Base-by-base conservation (phyloP, 352 stramenopile genomes). In the Phytophthora hybrid region DNA sequence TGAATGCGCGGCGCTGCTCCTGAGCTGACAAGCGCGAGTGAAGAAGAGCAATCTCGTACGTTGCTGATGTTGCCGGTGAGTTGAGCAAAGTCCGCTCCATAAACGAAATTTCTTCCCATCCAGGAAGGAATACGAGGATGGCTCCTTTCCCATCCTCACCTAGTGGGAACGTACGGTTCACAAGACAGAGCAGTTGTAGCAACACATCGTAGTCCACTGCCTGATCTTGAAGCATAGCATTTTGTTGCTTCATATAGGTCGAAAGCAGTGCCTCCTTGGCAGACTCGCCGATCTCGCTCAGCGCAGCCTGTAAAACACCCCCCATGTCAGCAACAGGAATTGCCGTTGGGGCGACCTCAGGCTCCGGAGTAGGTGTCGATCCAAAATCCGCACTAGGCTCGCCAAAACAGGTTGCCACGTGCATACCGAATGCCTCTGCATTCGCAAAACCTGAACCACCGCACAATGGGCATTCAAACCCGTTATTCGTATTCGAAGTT, bases 341-440 rank as follows among this genome's bases (percentile, higher is more conserved):
- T 26, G 60, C 21, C 31, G 56, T 37, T 62, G 69, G 18, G 9
- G 47, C 26, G 19, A 64, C 14, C n/a, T 74, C 63, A 21, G 57
- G 64, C 58, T 78, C 57, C 4, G 61, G 52, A 13, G 41, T 53
- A 46, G 47, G 14, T 39, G 51, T 1, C 21, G 41, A 49, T 49
- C 52, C 41, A 52, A 74, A 73, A 29, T 76, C 59, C 19, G 54
- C 67, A 61, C 59, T 68, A 9, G 59, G 72, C 19, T 91, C 80
- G 5, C 89, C 88, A 66, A 92, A 91, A 69, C 93, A 97, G 26
- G 81, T 93, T 8, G 89, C 92, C 7, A 93, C 84, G 60, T 98
- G 92, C 64, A 88, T 90, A 16, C 93, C 93, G 52, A 98, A 94
- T 47, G 93, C 88, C 65, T 97, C 92, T 61, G 92, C 87, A 66